A percentile compares a stretch with the other conserved stretches of the same genome.
Conservation (phyloP, 2,329 filamentous ascomycete genomes). For the Claviceps sp. region DNA sequence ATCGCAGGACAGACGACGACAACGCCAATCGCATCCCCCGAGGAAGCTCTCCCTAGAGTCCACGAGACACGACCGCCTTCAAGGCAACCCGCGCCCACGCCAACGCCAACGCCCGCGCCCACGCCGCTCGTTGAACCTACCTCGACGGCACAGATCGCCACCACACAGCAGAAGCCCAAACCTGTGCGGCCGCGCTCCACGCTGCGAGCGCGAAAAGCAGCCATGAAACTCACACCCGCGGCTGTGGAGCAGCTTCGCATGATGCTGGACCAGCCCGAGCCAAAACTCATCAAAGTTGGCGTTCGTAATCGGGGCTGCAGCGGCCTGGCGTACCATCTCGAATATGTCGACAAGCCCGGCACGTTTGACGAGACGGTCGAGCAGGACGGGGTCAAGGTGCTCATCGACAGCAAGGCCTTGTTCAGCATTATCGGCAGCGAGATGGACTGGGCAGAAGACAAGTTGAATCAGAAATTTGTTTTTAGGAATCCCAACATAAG, state of each 20-base stretch:
- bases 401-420: slow-evolving; percentile 93
- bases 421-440: slow-evolving; percentile 97
- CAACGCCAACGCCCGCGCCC: slow-evolving; percentile 3
- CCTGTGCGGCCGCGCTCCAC: slow-evolving; percentile 20
- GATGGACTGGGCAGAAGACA: slow-evolving; percentile 98
- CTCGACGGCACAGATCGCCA: background rate
- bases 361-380: slow-evolving; percentile 85
- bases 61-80: slow-evolving; percentile 36
- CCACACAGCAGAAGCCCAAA: slow-evolving; percentile 39
- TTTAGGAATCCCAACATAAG: slow-evolving; percentile 98
- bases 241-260: slow-evolving; percentile 68
- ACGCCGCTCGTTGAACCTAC: slow-evolving; percentile 7
- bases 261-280: slow-evolving; percentile 71
- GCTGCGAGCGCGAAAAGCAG: slow-evolving; percentile 64
- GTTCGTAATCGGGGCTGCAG: slow-evolving; percentile 92
- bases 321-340: slow-evolving; percentile 81
- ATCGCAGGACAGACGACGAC: slow-evolving; percentile 31
- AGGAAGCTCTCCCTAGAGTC: slow-evolving; percentile 29
- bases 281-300: slow-evolving; percentile 86
- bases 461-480: slow-evolving; percentile 80
- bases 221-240: slow-evolving; percentile 69
- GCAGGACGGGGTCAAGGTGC: slow-evolving; percentile 88
- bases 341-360: slow-evolving; percentile 86
- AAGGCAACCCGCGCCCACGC: slow-evolving; percentile 10
- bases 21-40: slow-evolving; percentile 31